Percentiles rank a stretch among this genome's conserved stretches.
These are phyloP conservation scores for Pseudonitzschia delicatissima DNA, from an alignment of 108 stramenopile genomes.

Conservation along the genomic window DNA sequence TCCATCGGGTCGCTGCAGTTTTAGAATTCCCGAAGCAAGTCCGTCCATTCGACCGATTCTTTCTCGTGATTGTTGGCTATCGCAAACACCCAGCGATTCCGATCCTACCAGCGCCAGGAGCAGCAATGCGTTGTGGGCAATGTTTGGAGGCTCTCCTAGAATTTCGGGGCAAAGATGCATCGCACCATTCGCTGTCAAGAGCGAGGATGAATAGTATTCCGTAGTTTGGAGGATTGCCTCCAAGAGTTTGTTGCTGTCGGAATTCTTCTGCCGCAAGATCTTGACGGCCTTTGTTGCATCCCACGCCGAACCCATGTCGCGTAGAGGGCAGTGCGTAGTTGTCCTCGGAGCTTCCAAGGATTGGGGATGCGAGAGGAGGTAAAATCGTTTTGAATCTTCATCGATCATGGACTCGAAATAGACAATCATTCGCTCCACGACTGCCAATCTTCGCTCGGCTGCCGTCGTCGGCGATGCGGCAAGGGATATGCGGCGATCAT, in stretches of 20 bases:
- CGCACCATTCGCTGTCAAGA: not conserved
- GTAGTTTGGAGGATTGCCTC: conserved; percentile 22
- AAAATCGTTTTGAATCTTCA: conserved; percentile 8
- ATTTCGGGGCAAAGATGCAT: conserved; percentile 8
- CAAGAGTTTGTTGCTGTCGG: not conserved
- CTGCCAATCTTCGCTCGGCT: too few species aligned
- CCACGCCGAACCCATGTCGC: conserved; percentile 49
- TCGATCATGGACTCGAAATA: conserved; percentile 13
- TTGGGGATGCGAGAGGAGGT: conserved; percentile 10
- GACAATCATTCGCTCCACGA: not conserved
- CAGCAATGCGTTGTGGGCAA: conserved; percentile 48
- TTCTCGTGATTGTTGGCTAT: not conserved
- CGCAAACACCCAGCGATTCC: not conserved
- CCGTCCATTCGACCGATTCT: conserved; percentile 13
- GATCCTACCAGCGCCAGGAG: conserved; percentile 22
- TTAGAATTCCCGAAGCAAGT: conserved; percentile 35
- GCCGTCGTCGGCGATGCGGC: too few species aligned
- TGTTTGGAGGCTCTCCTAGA: conserved; percentile 35
- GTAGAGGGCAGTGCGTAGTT: conserved; percentile 35
- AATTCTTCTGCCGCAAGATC: conserved; percentile 5
- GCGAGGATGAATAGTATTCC: conserved; percentile 16
- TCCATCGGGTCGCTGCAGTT: conserved; percentile 38
- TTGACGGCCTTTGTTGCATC: conserved; percentile 41
- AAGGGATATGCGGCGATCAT: too few species aligned
- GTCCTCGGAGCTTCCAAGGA: not conserved